Percentiles rank a stretch among this genome's conserved stretches.
These are phyloP conservation scores for Alliaria petiolata DNA, from an alignment of 345 rosid genomes.

Conservation along the genomic window DNA sequence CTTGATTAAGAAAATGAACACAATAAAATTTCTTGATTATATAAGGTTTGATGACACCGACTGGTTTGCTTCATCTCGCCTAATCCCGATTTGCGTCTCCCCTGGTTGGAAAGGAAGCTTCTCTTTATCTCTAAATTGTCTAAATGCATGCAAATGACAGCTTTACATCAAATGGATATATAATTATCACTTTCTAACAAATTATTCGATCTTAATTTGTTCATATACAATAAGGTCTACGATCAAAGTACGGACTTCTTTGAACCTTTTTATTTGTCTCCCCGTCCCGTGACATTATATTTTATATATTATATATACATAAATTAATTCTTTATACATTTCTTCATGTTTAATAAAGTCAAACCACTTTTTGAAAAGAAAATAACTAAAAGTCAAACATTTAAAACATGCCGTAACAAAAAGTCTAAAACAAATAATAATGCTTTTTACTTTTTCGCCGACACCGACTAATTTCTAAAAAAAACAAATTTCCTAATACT, in stretches of 20 bases:
- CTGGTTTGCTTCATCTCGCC: not conserved
- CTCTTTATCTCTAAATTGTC: constrained; percentile 4
- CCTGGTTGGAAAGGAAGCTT: constrained; percentile 23
- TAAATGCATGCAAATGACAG: constrained; percentile 33
- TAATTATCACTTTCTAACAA: not conserved
- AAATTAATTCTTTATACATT: too few species aligned
- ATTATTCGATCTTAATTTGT: constrained; percentile 1
- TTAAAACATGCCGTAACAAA: constrained; percentile 7
- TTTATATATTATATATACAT: too few species aligned
- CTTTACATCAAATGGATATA: constrained; percentile 1
- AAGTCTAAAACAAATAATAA: not conserved
- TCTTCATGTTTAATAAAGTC: constrained; percentile 10
- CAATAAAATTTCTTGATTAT: not conserved
- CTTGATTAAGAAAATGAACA: not conserved
- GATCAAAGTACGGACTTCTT: constrained; percentile 25
- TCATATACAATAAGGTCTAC: constrained; percentile 7
- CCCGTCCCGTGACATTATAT: not conserved
- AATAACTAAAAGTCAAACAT: constrained; percentile 19
- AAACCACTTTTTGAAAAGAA: not conserved
- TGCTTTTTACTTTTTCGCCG: too few species aligned
- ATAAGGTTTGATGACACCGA: not conserved
- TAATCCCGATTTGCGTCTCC: not conserved
- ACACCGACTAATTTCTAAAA: too few species aligned
- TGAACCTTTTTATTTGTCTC: not conserved
- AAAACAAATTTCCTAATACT: too few species aligned